These are phyloP conservation scores for Coemansia nantahalensis DNA, from an alignment of 192 early-diverging fungal species.

Conservation along the genomic window DNA sequence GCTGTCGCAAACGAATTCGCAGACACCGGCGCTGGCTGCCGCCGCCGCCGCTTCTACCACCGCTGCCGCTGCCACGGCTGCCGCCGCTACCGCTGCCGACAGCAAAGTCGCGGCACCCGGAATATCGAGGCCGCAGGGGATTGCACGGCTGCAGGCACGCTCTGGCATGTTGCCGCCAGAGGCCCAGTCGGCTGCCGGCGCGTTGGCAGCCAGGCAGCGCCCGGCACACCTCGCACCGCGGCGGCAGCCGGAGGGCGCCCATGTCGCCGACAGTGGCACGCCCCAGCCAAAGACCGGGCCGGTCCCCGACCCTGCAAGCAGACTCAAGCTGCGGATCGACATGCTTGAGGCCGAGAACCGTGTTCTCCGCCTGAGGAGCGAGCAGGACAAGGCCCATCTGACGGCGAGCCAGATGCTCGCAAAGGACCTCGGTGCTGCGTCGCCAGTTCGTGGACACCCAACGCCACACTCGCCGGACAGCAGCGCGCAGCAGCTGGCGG, in stretches of 20 bases:
- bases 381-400: conserved; percentile 58
- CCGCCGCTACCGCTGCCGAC: too few species aligned
- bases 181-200: neutral
- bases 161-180: conserved; percentile 6
- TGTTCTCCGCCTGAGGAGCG: conserved; percentile 62
- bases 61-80: too few species aligned
- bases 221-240: neutral
- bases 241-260: neutral
- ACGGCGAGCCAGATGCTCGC: conserved; percentile 60
- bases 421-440: conserved; percentile 26
- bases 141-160: conserved; percentile 3
- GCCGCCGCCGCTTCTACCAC: conserved; percentile 1
- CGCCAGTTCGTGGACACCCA: conserved; percentile 10
- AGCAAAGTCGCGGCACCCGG: too few species aligned
- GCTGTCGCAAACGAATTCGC: conserved; percentile 31
- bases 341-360: conserved; percentile 71
- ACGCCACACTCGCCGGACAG: neutral
- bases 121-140: conserved; percentile 1
- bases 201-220: conserved; percentile 7
- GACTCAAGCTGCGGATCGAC: conserved; percentile 63
- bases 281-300: neutral
- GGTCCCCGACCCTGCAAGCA: conserved; percentile 37
- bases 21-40: conserved; percentile 9
- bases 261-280: neutral
- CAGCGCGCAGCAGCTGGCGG: conserved; percentile 23